phyloP scores from a whole-genome alignment of 1,284 basidiomycete species.

The Boletus sp. region DNA sequence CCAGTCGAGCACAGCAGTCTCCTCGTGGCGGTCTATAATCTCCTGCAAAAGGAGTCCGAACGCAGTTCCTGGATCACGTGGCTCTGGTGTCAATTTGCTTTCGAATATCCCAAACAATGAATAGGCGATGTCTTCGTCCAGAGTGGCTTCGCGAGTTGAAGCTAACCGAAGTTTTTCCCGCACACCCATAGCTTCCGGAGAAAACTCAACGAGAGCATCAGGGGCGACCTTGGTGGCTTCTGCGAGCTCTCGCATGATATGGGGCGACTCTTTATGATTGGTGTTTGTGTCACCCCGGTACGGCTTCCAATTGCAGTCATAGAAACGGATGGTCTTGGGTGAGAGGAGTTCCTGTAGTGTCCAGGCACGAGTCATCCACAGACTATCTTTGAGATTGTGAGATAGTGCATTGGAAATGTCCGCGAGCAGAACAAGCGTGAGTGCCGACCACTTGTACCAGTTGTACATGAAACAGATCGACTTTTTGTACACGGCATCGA shows the following conservation, averaged over 20 bases:
- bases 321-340: background rate
- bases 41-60: background rate
- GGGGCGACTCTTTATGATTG: background rate
- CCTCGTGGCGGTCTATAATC: background rate
- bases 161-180: background rate
- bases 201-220: background rate
- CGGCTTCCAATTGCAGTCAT: background rate
- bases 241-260: background rate
- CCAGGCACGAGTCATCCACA: background rate
- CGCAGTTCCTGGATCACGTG: background rate
- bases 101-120: background rate
- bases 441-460: background rate
- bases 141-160: background rate
- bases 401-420: background rate
- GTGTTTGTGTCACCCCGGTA: background rate
- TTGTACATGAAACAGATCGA: background rate
- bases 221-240: background rate
- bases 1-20: background rate
- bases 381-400: background rate
- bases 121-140: background rate
- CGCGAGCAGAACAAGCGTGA: background rate
- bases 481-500: background rate
- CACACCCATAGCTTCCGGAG: background rate
- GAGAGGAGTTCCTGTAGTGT: background rate
- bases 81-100: background rate